Evolutionary conservation across 2,329 filamentous ascomycete genomes (phyloP).

Genomic region (Phialophora verrucosa): DNA sequence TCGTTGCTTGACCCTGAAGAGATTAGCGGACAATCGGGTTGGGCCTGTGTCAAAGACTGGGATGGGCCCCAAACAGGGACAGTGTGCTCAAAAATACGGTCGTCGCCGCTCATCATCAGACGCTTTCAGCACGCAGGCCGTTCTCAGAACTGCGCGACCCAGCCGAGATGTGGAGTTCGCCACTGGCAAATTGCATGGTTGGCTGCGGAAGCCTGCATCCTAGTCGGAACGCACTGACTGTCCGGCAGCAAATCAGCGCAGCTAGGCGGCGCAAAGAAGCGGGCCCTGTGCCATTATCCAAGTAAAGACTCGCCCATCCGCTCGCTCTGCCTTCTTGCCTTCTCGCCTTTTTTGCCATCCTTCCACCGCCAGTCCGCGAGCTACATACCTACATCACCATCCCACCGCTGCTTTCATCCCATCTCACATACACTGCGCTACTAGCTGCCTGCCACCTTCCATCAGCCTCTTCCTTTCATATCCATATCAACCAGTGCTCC

Average conservation of each 20-base stretch:
- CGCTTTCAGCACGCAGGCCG: neutral
- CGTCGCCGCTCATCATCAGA: neutral
- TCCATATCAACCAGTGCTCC: slow-evolving; percentile 8
- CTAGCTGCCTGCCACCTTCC: slow-evolving; percentile 21
- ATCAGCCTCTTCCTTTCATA: slow-evolving; percentile 20
- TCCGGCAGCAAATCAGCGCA: slow-evolving; percentile 9
- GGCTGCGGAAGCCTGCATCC: slow-evolving; percentile 20
- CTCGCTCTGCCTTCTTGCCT: slow-evolving; percentile 17
- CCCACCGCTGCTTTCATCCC: slow-evolving; percentile 21
- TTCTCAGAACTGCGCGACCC: slow-evolving; percentile 4
- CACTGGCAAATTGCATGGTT: slow-evolving; percentile 23
- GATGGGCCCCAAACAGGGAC: slow-evolving; percentile 16
- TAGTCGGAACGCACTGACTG: slow-evolving; percentile 15
- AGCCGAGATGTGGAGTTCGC: neutral
- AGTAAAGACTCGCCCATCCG: slow-evolving; percentile 5
- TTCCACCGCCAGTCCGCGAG: slow-evolving; percentile 26
- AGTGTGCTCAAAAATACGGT: slow-evolving; percentile 18
- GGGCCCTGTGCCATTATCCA: neutral
- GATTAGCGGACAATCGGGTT: slow-evolving; percentile 24
- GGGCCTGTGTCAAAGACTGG: slow-evolving; percentile 10
- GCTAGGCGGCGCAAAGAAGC: neutral
- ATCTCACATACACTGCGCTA: slow-evolving; percentile 23
- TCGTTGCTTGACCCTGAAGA: slow-evolving; percentile 25
- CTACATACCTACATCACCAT: slow-evolving; percentile 25
- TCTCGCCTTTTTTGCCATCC: slow-evolving; percentile 17